Evolutionary conservation across 1,284 basidiomycete genomes (phyloP).

Genomic region (Filobasidium uniguttulatum): DNA sequence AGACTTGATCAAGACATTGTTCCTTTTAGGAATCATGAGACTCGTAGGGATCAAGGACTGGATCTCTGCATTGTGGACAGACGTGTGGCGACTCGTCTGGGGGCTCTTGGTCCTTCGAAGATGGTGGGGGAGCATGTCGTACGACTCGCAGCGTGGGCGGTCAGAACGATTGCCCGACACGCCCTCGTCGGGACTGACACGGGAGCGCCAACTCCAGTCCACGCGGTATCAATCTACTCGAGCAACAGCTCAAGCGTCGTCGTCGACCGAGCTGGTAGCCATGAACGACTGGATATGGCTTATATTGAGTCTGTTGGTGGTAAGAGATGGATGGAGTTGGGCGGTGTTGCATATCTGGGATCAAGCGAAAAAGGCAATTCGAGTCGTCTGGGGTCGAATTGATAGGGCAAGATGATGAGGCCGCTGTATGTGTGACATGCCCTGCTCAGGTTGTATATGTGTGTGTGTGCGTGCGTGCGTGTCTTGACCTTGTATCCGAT

Average conservation of each 20-base stretch:
- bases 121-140: constrained; percentile 6
- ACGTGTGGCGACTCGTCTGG: constrained; percentile 1
- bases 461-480: too few species aligned
- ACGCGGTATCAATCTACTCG: too few species aligned
- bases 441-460: too few species aligned
- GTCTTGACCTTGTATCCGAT: too few species aligned
- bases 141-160: background rate
- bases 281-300: constrained; percentile 33
- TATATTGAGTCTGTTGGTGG: constrained; percentile 28
- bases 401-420: too few species aligned
- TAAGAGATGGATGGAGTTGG: constrained; percentile 30
- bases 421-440: too few species aligned
- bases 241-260: too few species aligned
- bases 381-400: too few species aligned
- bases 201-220: background rate
- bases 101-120: background rate
- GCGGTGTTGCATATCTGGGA: constrained; percentile 5
- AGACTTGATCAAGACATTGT: constrained; percentile 34
- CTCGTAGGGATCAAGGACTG: constrained; percentile 26
- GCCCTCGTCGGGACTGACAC: constrained; percentile 1
- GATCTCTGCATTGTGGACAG: constrained; percentile 20
- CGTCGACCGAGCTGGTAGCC: background rate
- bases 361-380: constrained; percentile 1
- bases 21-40: constrained; percentile 34
- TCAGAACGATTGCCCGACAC: constrained; percentile 3